A percentile compares a stretch with the other conserved stretches of the same genome.
phyloP scores from a whole-genome alignment of 2,329 filamentous ascomycete genomes.

The Diplodia scrobiculata region DNA sequence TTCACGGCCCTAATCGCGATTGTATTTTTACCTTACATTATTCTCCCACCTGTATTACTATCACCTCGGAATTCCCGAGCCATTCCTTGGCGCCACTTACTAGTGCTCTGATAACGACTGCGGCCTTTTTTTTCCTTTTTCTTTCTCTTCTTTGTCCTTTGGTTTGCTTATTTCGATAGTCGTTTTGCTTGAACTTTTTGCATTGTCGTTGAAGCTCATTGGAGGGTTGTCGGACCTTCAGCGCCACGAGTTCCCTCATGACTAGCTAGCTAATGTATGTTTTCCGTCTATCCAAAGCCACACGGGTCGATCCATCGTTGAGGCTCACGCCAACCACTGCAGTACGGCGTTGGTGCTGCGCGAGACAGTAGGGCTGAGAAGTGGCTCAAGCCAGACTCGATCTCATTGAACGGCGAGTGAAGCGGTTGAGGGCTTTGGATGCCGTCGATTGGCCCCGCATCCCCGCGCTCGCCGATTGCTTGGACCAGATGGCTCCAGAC shows the following conservation, averaged over 20 bases:
- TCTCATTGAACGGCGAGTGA: no score
- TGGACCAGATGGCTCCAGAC: constrained; percentile 1
- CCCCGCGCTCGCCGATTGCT: constrained; percentile 8
- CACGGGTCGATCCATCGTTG: not conserved
- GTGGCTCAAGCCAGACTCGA: not conserved
- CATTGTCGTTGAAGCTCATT: not conserved
- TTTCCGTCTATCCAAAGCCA: not conserved
- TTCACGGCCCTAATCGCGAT: not conserved
- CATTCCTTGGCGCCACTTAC: not conserved
- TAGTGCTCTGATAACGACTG: not conserved
- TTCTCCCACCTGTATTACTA: no score
- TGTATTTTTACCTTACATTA: not conserved
- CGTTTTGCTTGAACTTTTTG: not conserved
- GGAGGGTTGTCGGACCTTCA: not conserved
- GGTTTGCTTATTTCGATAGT: not conserved
- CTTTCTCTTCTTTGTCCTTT: not conserved
- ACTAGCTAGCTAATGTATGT: not conserved
- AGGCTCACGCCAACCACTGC: not conserved
- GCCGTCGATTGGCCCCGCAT: not conserved
- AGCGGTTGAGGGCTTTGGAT: not conserved
- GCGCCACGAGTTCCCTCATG: not conserved
- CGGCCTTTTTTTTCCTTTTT: not conserved
- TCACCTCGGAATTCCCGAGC: not conserved
- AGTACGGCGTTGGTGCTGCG: not conserved
- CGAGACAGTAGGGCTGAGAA: not conserved